phyloP scores from a whole-genome alignment of 371 early-diverging fungal species.

The Saksenaea oblongispora region DNA sequence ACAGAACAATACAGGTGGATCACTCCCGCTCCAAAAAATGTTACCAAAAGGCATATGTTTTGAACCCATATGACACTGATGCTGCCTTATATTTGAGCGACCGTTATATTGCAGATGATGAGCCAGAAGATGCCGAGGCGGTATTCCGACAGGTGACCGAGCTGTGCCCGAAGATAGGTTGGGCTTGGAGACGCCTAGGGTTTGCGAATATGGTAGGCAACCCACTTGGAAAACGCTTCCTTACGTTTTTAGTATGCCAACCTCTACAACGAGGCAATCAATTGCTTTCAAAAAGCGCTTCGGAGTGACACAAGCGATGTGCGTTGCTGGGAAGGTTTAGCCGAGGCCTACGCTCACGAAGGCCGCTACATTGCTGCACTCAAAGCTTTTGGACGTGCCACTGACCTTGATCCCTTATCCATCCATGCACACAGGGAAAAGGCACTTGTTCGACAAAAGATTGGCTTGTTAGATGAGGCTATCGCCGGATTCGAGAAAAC shows the following conservation, averaged over 20 bases:
- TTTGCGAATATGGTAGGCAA: slow-evolving; percentile 65
- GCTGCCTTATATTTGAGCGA: slow-evolving; percentile 69
- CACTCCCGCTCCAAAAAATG: slow-evolving; percentile 75
- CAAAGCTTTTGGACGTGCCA: slow-evolving; percentile 77
- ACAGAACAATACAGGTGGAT: slow-evolving; percentile 66
- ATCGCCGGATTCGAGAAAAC: slow-evolving; percentile 55
- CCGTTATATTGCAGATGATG: slow-evolving; percentile 55
- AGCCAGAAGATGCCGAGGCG: slow-evolving; percentile 56
- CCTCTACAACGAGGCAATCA: slow-evolving; percentile 67
- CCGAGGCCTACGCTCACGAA: slow-evolving; percentile 81
- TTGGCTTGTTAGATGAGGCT: slow-evolving; percentile 68
- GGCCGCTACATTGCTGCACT: slow-evolving; percentile 84
- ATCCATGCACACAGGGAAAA: slow-evolving; percentile 56
- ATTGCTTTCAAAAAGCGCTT: slow-evolving; percentile 82
- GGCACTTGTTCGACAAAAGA: slow-evolving; percentile 63
- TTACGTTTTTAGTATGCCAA: slow-evolving; percentile 28
- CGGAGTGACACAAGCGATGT: slow-evolving; percentile 68
- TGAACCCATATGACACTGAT: slow-evolving; percentile 69
- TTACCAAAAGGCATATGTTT: slow-evolving; percentile 72
- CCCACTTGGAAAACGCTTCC: neutral
- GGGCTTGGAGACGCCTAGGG: slow-evolving; percentile 85
- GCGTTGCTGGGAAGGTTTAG: slow-evolving; percentile 85
- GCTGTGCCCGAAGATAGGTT: slow-evolving; percentile 51
- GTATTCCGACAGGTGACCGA: slow-evolving; percentile 54
- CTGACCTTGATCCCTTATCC: slow-evolving; percentile 63